These are phyloP conservation scores for Pythium folliculosum DNA, from an alignment of 352 stramenopile genomes.

Conservation along the genomic window DNA sequence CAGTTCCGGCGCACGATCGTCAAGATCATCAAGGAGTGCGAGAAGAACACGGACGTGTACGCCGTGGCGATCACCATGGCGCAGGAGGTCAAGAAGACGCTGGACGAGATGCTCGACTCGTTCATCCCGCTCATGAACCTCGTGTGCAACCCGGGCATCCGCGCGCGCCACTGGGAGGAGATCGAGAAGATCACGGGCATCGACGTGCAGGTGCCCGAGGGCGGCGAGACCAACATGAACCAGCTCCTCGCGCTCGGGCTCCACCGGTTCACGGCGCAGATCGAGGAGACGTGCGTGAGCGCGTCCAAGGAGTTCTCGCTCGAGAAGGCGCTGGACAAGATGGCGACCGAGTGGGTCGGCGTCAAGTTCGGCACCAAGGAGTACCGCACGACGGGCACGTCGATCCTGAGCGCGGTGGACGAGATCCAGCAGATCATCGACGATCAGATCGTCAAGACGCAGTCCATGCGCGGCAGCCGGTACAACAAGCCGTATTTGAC, in stretches of 20 bases:
- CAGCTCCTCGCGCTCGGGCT: conserved; percentile 89
- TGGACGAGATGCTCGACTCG: conserved; percentile 87
- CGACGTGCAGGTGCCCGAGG: conserved; percentile 73
- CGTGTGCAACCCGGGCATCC: conserved; percentile 92
- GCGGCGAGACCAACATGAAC: conserved; percentile 92
- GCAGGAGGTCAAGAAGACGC: conserved; percentile 77
- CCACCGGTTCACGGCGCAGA: conserved; percentile 81
- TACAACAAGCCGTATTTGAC: conserved; percentile 94
- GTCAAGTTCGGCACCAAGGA: conserved; percentile 93
- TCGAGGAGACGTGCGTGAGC: conserved; percentile 93
- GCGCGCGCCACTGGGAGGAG: conserved; percentile 92
- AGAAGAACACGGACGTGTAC: conserved; percentile 87
- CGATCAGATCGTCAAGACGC: conserved; percentile 95
- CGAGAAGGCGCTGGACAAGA: conserved; percentile 92
- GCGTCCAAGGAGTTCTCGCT: conserved; percentile 95
- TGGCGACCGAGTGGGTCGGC: conserved; percentile 92
- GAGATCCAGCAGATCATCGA: conserved; percentile 95
- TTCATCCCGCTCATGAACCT: conserved; percentile 92
- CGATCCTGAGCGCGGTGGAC: conserved; percentile 83
- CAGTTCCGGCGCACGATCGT: conserved; percentile 88
- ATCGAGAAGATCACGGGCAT: conserved; percentile 89
- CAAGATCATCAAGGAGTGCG: conserved; percentile 91
- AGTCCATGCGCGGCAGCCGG: conserved; percentile 92
- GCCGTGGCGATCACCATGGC: conserved; percentile 79
- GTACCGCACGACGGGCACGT: conserved; percentile 94